Conservation (phyloP, 371 early-diverging fungal genomes). For the Mucor velutinosus region DNA sequence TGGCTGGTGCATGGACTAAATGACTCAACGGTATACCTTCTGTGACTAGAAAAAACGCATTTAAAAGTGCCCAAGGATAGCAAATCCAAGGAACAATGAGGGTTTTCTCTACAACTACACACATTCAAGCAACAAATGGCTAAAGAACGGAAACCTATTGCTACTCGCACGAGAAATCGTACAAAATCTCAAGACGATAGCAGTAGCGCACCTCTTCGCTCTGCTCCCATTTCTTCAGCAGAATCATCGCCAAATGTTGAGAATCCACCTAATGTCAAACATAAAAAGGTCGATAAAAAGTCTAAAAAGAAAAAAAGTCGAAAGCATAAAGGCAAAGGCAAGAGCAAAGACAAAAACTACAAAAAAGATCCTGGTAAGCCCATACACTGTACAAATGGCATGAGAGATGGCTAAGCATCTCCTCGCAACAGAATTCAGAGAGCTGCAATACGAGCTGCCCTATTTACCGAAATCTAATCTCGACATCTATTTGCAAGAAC, state of each 20-base stretch:
- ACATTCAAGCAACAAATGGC: not conserved
- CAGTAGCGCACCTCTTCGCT: not conserved
- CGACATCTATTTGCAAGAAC: not conserved
- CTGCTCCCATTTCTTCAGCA: not conserved
- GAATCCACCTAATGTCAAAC: not conserved
- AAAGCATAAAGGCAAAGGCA: not conserved
- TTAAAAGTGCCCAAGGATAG: not conserved
- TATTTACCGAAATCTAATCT: conserved; percentile 1
- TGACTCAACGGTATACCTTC: not conserved
- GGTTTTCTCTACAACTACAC: not conserved
- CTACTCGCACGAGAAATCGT: conserved; percentile 1
- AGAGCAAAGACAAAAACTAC: not conserved
- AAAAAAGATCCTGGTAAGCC: not conserved
- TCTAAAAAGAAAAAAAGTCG: not conserved
- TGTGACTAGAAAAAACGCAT: not conserved
- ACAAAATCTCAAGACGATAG: not conserved
- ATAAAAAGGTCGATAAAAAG: not conserved
- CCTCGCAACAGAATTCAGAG: not conserved
- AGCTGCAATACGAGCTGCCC: not conserved
- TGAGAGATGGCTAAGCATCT: not conserved
- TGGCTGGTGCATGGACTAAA: not conserved
- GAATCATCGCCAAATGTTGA: not conserved
- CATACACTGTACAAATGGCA: not conserved
- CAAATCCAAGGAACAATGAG: not conserved
- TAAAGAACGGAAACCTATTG: conserved; percentile 1